These are phyloP conservation scores for Halophytophthora batemanensis DNA, from an alignment of 352 stramenopile species.

Conservation along the genomic window DNA sequence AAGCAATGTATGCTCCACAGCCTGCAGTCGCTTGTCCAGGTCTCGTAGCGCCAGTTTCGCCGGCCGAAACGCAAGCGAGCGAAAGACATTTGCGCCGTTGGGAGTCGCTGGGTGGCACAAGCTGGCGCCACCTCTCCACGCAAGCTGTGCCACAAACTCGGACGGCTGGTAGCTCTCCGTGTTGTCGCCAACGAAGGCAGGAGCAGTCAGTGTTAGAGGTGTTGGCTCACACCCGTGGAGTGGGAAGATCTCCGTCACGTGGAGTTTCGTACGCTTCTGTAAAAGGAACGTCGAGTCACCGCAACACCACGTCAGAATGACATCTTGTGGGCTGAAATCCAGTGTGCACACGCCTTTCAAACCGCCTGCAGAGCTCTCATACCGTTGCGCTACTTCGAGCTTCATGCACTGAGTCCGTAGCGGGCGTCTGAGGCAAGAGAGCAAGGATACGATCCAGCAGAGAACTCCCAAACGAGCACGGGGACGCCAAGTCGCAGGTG, in stretches of 20 bases:
- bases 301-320: neutral
- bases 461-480: slow-evolving; percentile 61
- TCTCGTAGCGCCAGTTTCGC: slow-evolving; percentile 70
- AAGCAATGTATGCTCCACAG: slow-evolving; percentile 50
- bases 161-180: slow-evolving; percentile 35
- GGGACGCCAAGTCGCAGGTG: slow-evolving; percentile 59
- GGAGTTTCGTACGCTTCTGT: slow-evolving; percentile 33
- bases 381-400: slow-evolving; percentile 13
- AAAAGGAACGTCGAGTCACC: neutral
- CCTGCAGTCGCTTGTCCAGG: slow-evolving; percentile 63
- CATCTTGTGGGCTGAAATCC: neutral
- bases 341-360: neutral
- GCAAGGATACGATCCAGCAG: slow-evolving; percentile 69
- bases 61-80: slow-evolving; percentile 57
- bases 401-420: slow-evolving; percentile 7
- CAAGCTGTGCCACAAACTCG: slow-evolving; percentile 53
- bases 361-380: slow-evolving; percentile 1
- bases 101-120: slow-evolving; percentile 54
- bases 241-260: slow-evolving; percentile 69
- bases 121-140: slow-evolving; percentile 65
- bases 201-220: slow-evolving; percentile 23
- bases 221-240: slow-evolving; percentile 62
- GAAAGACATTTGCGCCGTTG: slow-evolving; percentile 49
- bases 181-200: slow-evolving; percentile 6
- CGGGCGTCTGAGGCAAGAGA: slow-evolving; percentile 52